Base-by-base conservation (phyloP, 2,329 filamentous ascomycete genomes). In the Aschersonia sp. region DNA sequence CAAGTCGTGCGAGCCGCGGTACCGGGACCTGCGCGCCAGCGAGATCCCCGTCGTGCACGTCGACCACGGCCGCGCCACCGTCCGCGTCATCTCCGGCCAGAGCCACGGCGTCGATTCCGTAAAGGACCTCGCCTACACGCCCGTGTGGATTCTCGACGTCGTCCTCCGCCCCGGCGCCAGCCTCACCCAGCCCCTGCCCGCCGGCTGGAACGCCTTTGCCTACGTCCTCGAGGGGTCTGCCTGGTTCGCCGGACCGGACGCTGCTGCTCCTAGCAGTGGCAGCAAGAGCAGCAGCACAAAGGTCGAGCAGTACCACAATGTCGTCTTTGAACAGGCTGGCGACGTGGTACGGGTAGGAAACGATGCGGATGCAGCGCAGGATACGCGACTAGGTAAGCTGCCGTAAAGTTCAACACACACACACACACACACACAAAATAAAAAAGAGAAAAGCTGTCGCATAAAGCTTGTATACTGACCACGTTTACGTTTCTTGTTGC, bases 101-200 rank as follows among this genome's bases (percentile, higher is more conserved):
- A 83, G 80, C 47, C 83, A 88, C 58, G 89, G 87, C 43, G 78
- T 92, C 46, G 89, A 96, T 60, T 87, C 82, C 11, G 78, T 95
- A 47, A 81, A 90, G 61, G 89, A 97, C 59, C 71, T 97, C 43
- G 89, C 90, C 11, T 96, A 97, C 66, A 97, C 90, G 2, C 92
- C 92, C 0, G 88, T 97, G n/a, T 97, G 90, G 90, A 73, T 95
- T 52, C 72, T 97, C 43, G 90, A 97, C 61, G 71, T 96, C 46
- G 80, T 77, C 22, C 77, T 97, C 47, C 68, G 79, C 57, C 88
- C 89, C 0, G 90, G 90, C 47, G 88, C 86, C 44, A 78, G 72
- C 50, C 70, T 97, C 54, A 73, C 71, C 29, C 90, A 97, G 68
- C 65, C 76, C 5, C 60, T 97, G 3, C 90, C 90, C 0, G 67